Base-by-base conservation (phyloP, 352 stramenopile genomes). In the Peronospora tabacina region DNA sequence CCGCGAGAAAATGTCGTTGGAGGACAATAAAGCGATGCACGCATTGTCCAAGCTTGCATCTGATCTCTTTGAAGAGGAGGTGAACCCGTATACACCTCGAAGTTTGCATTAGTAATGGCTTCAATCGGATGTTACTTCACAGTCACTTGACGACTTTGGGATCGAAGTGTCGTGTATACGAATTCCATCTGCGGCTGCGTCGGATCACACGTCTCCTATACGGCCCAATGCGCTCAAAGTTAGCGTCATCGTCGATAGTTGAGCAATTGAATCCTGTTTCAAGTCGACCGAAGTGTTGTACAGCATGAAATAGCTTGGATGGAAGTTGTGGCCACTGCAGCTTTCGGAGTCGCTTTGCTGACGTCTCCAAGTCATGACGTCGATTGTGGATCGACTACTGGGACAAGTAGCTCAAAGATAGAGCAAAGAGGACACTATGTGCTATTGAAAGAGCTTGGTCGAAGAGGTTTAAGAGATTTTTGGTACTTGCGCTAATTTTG, bases 401-500 rank as follows among this genome's bases (percentile, higher is more conserved):
- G 51, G 61, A 53, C 44, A 44, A 34, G 2, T 10, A 46, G 4
- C 4, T 2, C 38, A 2, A 61, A 52, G 13, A 1, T 63, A 19
- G 63, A 69, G 5, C 38, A 61, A 11, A 57, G 63, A 22, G 73
- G 70, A 9, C 53, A 67, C 20, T 87, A 87, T 50, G 56, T 49
- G 16, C 43, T 87, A 40, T 56, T 75, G 45, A 87, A 82, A 42
- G 75, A 87, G 45, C 62, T 87, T 15, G 75, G 75, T 3, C 63
- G 71, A 61, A 73, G 75, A 67, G 75, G 75, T 85, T 52, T 6
- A 12, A 47, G 42, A 34, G 13, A 5, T 26, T 34, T 32, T 7
- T 54, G 13, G 16, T 40, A 30, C 20, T 22, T 22, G 2, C 2
- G 20, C 20, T 22, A 2, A 4, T 22, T 22, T 2, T 22, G 20